Conservation (phyloP, 2,329 filamentous ascomycete genomes). For the Neoascochyta sp. region DNA sequence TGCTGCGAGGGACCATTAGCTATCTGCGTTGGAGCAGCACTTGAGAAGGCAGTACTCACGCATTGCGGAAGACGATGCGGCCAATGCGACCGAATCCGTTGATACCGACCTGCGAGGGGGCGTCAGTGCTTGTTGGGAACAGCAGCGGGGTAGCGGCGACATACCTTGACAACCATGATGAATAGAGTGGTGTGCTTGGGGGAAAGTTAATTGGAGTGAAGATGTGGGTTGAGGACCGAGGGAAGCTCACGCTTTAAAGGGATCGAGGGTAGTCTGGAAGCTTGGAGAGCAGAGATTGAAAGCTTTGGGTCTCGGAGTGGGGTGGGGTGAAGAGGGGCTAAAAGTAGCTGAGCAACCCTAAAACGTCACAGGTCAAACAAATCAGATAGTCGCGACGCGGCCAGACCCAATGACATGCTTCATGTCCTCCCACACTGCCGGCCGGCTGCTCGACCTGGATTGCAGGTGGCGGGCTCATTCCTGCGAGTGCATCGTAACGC, state of each 20-base stretch:
- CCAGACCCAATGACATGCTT: conserved; percentile 28
- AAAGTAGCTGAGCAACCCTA: conserved; percentile 13
- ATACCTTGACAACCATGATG: conserved; percentile 50
- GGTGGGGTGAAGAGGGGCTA: conserved; percentile 28
- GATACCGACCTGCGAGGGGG: conserved; percentile 71
- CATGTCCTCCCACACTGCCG: conserved; percentile 29
- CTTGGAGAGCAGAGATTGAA: conserved; percentile 20
- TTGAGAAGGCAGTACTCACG: conserved; percentile 51
- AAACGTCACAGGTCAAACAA: conserved; percentile 27
- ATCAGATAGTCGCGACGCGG: conserved; percentile 29
- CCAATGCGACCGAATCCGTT: conserved; percentile 99
- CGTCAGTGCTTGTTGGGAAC: conserved; percentile 22
- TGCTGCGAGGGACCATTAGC: conserved; percentile 51
- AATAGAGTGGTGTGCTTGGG: conserved; percentile 19
- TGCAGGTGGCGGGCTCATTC: conserved; percentile 10
- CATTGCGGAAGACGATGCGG: conserved; percentile 98
- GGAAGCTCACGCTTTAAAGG: conserved; percentile 21
- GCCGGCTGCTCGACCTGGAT: conserved; percentile 24
- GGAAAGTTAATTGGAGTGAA: conserved; percentile 13
- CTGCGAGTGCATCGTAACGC: no score
- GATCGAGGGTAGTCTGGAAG: conserved; percentile 14
- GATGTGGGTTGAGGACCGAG: conserved; percentile 6
- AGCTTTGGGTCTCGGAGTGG: conserved; percentile 31
- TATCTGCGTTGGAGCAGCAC: no score
- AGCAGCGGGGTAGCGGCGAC: conserved; percentile 18